Base-by-base conservation (phyloP, 495 filamentous ascomycete genomes). In the Hypoxylon subgilvum region DNA sequence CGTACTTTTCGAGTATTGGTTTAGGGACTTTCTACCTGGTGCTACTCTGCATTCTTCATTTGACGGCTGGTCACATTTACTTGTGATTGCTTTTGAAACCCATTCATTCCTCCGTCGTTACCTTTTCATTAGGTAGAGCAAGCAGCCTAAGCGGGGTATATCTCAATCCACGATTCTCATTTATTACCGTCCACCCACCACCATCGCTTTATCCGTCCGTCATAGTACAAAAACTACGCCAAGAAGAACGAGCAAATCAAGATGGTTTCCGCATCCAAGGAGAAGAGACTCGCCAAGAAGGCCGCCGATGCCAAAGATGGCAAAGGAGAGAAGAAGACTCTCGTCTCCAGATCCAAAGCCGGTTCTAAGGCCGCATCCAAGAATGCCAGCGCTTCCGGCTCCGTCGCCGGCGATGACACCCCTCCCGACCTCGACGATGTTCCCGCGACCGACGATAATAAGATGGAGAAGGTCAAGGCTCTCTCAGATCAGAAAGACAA, bases 201-300 rank as follows among this genome's bases (percentile, higher is more conserved):
- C 7, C 25, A 40, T 51, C 45, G 25, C 21, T 44, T 47, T 28
- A 32, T 23, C 9, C 21, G 42, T 40, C 53, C 44, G 50, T 49
- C 19, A 54, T 57, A 57, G 34, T 52, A 7, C 28, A 50, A 45
- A 63, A 49, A 53, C 10, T n/a, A 51, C n/a, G 42, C 43, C 2
- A 2, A 40, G 44, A 19, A 27, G 42, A 53, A 31, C 28, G 51
- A 35, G 28, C 49, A 50, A 28, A 52, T 58, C 74, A 82, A 59
- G 43, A 92, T 90, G 87, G 88, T 96, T 64, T 97, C 95, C 58
- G 88, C 94, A 68, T 97, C 94, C 63, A 98, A 98, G 79, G 95
- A 95, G 68, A 96, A 95, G 76, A 89, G 94, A 74, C 81, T 96
- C 72, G 94, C 95, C 60, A 96, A 96, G 85, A 91, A 91, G 75